Evolutionary conservation across 2,329 filamentous ascomycete species (phyloP).

Genomic region (Trichoderma simmonsii): DNA sequence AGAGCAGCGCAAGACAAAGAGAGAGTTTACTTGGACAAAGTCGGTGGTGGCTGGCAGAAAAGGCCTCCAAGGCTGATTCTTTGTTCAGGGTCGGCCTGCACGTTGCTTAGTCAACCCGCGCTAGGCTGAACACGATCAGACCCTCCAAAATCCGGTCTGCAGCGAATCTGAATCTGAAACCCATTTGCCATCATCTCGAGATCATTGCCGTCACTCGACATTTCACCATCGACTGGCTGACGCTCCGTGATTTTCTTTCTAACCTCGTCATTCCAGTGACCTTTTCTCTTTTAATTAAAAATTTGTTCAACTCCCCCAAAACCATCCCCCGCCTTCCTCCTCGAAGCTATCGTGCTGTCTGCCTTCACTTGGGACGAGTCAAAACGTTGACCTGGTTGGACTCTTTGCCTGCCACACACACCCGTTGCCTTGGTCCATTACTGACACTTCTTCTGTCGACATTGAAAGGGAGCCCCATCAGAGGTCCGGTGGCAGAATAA

Average conservation of each 20-base stretch:
- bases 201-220: background rate
- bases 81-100: background rate
- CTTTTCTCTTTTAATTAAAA: too few species aligned
- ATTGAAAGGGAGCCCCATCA: constrained; percentile 24
- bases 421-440: constrained; percentile 29
- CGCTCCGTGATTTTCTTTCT: background rate
- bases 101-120: background rate
- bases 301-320: background rate
- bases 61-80: background rate
- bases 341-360: constrained; percentile 15
- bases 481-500: constrained; percentile 17
- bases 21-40: background rate
- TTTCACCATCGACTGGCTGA: background rate
- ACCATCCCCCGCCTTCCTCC: background rate
- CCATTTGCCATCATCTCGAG: constrained; percentile 10
- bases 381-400: constrained; percentile 43
- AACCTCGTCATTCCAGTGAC: background rate
- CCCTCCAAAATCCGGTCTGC: background rate
- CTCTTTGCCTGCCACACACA: constrained; percentile 36
- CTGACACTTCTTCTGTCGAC: constrained; percentile 34
- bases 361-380: constrained; percentile 36
- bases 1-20: background rate
- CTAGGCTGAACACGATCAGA: background rate
- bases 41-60: constrained; percentile 12
- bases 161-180: constrained; percentile 11